Base-by-base conservation (phyloP, 164 flowering plant species). In the Kingdonia uniflora region DNA sequence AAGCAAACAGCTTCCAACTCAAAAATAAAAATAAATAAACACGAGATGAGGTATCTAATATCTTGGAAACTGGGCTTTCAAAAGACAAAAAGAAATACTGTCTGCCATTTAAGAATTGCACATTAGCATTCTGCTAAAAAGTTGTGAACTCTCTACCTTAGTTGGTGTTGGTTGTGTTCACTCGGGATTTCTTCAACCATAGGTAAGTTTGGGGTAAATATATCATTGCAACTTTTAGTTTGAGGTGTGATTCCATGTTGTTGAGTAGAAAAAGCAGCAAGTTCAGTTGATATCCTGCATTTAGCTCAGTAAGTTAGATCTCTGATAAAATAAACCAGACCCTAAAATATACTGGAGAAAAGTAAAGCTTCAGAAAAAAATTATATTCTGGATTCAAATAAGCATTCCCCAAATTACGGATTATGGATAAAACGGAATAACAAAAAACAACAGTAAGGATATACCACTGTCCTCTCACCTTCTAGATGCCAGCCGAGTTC, bases 261-360 rank as follows among this genome's bases (percentile, higher is more conserved):
- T 42, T 72, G 78, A 70, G 45, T 71, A 17, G 76, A 61, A 50
- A 74, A 47, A 54, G 56, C 63, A 21, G 71, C 66, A 21, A 73
- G 66, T 55, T 81, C 87, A 43, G 80, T 67, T 20, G 82, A 68
- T n/a, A 78, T 71, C 77, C 87, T 84, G 85, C 68, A 72, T 45
- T 59, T 37, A 49, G 7, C 14, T 19, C 6, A 49, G 6, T 17
- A 44, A 6, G 35, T 29, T 29, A 29, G 8, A 29, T 2, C 1
- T 44, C n/a, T 13, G 48, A 44, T 6, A 15, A 44, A 44, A 10
- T 44, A 15, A 19, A 17, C 20, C 48, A 44, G n/a, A n/a, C n/a
- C n/a, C n/a, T n/a, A n/a, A n/a, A n/a, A n/a, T n/a, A n/a, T n/a
- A n/a, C n/a, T n/a, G n/a, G n/a, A n/a, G n/a, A n/a, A n/a, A n/a